A percentile compares a stretch with the other conserved stretches of the same genome.
Evolutionary conservation across 352 stramenopile genomes (phyloP).

Genomic region (Globisporangium abappressorium): DNA sequence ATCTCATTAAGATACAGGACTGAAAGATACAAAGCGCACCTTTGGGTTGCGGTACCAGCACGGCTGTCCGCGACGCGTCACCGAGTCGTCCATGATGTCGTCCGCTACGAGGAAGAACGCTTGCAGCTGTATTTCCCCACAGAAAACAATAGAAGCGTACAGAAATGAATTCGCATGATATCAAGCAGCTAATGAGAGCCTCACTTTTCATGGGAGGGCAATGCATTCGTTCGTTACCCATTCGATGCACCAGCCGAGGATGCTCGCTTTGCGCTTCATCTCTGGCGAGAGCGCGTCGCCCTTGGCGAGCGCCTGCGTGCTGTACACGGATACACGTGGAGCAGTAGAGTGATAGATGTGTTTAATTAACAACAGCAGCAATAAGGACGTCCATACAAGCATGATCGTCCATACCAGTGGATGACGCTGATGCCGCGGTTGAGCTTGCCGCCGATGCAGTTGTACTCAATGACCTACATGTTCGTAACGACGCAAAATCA

Average conservation of each 20-base stretch:
- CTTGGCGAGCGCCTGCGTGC: conserved; percentile 55
- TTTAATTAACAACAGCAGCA: not conserved
- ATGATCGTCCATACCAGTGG: conserved; percentile 49
- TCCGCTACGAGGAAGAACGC: conserved; percentile 99
- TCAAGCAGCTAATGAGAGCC: no score
- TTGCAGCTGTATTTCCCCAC: conserved; percentile 75
- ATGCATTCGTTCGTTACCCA: conserved; percentile 52
- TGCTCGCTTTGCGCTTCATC: conserved; percentile 82
- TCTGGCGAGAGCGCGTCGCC: conserved; percentile 54
- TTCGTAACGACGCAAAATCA: no score
- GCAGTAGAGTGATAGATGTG: not conserved
- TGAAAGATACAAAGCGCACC: conserved; percentile 11
- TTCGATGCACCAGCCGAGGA: conserved; percentile 98
- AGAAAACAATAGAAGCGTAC: no score
- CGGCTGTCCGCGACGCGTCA: conserved; percentile 93
- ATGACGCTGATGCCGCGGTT: conserved; percentile 97
- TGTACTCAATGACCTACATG: conserved; percentile 91
- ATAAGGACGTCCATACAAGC: not conserved
- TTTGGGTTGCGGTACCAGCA: conserved; percentile 96
- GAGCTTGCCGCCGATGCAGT: conserved; percentile 97
- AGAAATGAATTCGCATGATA: no score
- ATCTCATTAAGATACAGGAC: not conserved
- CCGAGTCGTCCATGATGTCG: conserved; percentile 98
- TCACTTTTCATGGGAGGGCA: no score
- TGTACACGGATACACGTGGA: conserved; percentile 14